phyloP scores from a whole-genome alignment of 2,329 filamentous ascomycete species.

The Westerdykella aurantiaca region DNA sequence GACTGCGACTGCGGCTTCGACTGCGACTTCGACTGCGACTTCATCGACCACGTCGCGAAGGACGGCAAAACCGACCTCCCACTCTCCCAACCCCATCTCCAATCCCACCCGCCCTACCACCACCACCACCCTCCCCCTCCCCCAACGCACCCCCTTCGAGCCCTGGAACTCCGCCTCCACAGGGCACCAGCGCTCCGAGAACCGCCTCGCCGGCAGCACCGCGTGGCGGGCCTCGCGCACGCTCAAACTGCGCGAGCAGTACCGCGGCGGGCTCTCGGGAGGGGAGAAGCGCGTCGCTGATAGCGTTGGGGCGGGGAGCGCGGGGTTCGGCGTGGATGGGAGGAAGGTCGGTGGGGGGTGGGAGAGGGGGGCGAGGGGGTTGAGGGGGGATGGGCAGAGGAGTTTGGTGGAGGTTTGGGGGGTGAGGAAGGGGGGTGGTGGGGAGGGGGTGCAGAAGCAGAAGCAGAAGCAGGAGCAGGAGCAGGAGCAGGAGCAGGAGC shows the following conservation, averaged over 20 bases:
- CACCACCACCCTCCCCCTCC: slow-evolving; percentile 8
- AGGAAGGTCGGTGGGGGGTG: slow-evolving; percentile 50
- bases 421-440: slow-evolving; percentile 11
- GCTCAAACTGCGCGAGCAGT: slow-evolving; percentile 65
- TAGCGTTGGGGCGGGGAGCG: slow-evolving; percentile 59
- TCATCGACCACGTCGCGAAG: no score
- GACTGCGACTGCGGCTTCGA: no score
- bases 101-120: not conserved
- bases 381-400: slow-evolving; percentile 44
- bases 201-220: slow-evolving; percentile 54
- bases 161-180: slow-evolving; percentile 68
- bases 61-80: no score
- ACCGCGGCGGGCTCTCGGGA: slow-evolving; percentile 52
- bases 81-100: not conserved
- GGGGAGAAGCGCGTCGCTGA: slow-evolving; percentile 56
- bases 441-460: not conserved
- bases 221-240: slow-evolving; percentile 68
- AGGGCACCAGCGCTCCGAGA: slow-evolving; percentile 74
- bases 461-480: slow-evolving; percentile 7
- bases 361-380: slow-evolving; percentile 43
- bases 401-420: slow-evolving; percentile 26
- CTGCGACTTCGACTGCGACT: no score
- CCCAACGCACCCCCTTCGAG: slow-evolving; percentile 48
- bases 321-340: slow-evolving; percentile 48
- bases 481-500: not conserved